Conservation (phyloP, 129 eudicot genomes). For the Pseudognaphalium luteoalbum region DNA sequence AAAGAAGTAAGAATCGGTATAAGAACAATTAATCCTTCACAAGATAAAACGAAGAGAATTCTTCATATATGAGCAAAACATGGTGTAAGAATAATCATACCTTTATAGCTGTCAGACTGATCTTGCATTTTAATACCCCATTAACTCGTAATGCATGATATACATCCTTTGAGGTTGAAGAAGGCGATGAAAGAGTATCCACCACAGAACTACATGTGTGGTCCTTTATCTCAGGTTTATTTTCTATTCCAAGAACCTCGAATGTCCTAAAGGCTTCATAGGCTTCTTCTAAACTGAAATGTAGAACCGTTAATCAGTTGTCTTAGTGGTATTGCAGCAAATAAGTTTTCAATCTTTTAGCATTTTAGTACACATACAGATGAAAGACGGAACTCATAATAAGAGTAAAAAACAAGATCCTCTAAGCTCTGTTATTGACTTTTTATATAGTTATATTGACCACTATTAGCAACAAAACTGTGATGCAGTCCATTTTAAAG, state of each 20-base stretch:
- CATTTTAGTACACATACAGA: background rate
- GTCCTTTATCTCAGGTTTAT: constrained; percentile 42
- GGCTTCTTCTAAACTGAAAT: constrained; percentile 75
- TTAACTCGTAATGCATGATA: constrained; percentile 63
- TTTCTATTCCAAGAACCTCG: constrained; percentile 69
- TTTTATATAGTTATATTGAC: background rate
- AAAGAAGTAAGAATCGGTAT: constrained; percentile 20
- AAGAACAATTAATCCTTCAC: background rate
- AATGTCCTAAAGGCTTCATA: constrained; percentile 76
- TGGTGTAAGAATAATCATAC: constrained; percentile 40
- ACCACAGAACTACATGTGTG: constrained; percentile 57
- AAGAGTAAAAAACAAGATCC: background rate
- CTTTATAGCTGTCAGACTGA: constrained; percentile 43
- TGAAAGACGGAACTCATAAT: background rate
- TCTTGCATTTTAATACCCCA: constrained; percentile 62
- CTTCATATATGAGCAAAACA: background rate
- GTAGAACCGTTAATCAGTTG: constrained; percentile 19
- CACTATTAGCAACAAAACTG: background rate
- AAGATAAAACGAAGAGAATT: background rate
- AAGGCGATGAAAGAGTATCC: constrained; percentile 49
- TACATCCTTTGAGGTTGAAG: constrained; percentile 68
- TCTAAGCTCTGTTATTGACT: background rate
- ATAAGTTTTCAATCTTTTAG: background rate
- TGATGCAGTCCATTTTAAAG: constrained; percentile 4
- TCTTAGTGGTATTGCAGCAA: constrained; percentile 4